Evolutionary conservation across 164 flowering plant species (phyloP).

Genomic region (Annona cherimola): DNA sequence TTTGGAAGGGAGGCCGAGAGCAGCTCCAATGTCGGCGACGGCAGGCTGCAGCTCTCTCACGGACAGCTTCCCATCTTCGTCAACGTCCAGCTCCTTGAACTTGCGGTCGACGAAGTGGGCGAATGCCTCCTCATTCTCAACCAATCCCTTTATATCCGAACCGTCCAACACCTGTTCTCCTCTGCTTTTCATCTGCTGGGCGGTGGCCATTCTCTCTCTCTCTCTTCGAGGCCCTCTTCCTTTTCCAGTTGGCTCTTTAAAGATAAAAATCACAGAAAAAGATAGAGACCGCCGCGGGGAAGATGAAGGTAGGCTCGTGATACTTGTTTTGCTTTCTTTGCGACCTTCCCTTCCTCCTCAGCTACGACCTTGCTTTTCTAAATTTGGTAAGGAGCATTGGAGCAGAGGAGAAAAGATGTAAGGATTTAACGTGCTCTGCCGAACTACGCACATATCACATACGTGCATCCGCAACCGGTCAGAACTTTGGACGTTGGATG

Average conservation of each 20-base stretch:
- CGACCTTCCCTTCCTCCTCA: neutral
- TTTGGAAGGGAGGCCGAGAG: constrained; percentile 74
- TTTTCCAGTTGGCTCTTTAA: neutral
- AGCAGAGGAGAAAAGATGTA: neutral
- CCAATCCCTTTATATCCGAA: constrained; percentile 82
- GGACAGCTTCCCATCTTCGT: constrained; percentile 70
- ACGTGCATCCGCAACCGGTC: too few relatives aligned
- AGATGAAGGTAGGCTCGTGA: constrained; percentile 4
- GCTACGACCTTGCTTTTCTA: neutral
- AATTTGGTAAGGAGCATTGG: too few relatives aligned
- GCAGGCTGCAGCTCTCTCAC: constrained; percentile 77
- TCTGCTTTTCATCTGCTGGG: constrained; percentile 17
- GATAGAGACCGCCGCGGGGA: neutral
- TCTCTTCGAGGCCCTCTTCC: neutral
- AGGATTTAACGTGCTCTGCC: neutral
- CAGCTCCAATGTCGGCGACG: constrained; percentile 78
- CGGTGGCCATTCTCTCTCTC: constrained; percentile 3
- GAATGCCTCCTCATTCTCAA: constrained; percentile 71
- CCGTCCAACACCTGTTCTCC: constrained; percentile 68
- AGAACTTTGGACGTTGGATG: too few relatives aligned
- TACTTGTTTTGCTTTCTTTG: neutral
- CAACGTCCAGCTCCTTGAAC: constrained; percentile 62
- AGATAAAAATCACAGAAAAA: neutral
- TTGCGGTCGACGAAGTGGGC: constrained; percentile 65
- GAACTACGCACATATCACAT: neutral